phyloP scores from a whole-genome alignment of 2,329 filamentous ascomycete species.

The Clarireedia paspali region DNA sequence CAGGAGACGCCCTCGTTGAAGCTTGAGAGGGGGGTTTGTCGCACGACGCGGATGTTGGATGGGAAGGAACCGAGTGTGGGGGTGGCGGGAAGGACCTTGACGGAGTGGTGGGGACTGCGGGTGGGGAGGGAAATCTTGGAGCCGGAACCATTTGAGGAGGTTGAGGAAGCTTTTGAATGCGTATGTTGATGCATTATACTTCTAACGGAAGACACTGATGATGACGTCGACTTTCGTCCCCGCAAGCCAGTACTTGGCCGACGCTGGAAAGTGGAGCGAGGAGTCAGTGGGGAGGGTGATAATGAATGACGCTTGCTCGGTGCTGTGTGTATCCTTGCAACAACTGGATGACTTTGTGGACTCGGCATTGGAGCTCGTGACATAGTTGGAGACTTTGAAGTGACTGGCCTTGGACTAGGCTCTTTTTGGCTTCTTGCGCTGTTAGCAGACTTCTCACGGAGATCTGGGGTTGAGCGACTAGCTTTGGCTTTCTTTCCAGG shows the following conservation, averaged over 20 bases:
- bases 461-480: constrained; percentile 47
- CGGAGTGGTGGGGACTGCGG: constrained; percentile 77
- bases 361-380: constrained; percentile 28
- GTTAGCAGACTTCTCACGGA: constrained; percentile 41
- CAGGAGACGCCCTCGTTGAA: constrained; percentile 49
- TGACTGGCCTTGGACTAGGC: constrained; percentile 51
- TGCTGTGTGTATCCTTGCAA: constrained; percentile 33
- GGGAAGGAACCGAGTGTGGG: constrained; percentile 71
- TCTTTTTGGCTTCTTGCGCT: constrained; percentile 40
- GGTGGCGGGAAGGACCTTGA: constrained; percentile 91
- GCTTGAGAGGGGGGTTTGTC: constrained; percentile 45
- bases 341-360: constrained; percentile 26
- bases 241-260: constrained; percentile 76
- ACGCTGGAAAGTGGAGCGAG: constrained; percentile 69
- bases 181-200: constrained; percentile 81
- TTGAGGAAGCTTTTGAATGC: constrained; percentile 91
- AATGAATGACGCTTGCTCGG: constrained; percentile 64
- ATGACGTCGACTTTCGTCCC: constrained; percentile 91
- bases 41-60: constrained; percentile 75
- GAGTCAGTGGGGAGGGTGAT: constrained; percentile 81
- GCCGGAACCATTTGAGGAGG: constrained; percentile 71
- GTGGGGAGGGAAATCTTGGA: constrained; percentile 58
- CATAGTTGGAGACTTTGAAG: constrained; percentile 37
- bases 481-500: constrained; percentile 33
- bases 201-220: constrained; percentile 85